Evolutionary conservation across 1,139 yeast species (phyloP).

Genomic region (Arxiozyma telluris): DNA sequence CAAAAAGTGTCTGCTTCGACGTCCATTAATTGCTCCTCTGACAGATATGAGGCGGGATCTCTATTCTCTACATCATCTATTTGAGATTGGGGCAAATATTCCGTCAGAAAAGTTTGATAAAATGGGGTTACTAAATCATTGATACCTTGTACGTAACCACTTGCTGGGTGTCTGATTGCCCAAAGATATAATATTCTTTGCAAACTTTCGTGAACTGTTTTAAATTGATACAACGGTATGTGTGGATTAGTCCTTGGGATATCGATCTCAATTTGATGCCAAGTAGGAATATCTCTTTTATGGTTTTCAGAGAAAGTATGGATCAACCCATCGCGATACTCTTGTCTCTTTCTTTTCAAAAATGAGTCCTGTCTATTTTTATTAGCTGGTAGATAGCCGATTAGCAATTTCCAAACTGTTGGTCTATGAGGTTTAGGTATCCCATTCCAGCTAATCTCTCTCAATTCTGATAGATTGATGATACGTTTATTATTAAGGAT

Average conservation of each 20-base stretch:
- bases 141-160: conserved; percentile 98
- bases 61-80: conserved; percentile 40
- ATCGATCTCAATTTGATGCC: conserved; percentile 95
- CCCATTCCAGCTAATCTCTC: conserved; percentile 89
- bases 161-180: conserved; percentile 97
- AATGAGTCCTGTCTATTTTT: conserved; percentile 64
- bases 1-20: conserved; percentile 95
- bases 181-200: conserved; percentile 80
- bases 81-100: conserved; percentile 40
- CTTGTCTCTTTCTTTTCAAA: conserved; percentile 72
- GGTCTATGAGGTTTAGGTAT: conserved; percentile 78
- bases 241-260: conserved; percentile 92
- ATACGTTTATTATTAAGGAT: conserved; percentile 48
- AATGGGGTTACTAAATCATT: conserved; percentile 93
- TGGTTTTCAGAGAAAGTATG: conserved; percentile 45
- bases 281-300: conserved; percentile 64
- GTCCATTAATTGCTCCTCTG: conserved; percentile 44
- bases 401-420: conserved; percentile 75
- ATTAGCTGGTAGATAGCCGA: conserved; percentile 88
- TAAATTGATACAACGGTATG: conserved; percentile 58
- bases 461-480: conserved; percentile 58
- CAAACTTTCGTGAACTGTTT: conserved; percentile 65
- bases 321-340: conserved; percentile 64
- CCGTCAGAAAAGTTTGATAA: conserved; percentile 73
- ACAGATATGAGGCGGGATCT: conserved; percentile 53